Conservation (phyloP, 1,284 basidiomycete species). For the Anthracocystis walkeri region DNA sequence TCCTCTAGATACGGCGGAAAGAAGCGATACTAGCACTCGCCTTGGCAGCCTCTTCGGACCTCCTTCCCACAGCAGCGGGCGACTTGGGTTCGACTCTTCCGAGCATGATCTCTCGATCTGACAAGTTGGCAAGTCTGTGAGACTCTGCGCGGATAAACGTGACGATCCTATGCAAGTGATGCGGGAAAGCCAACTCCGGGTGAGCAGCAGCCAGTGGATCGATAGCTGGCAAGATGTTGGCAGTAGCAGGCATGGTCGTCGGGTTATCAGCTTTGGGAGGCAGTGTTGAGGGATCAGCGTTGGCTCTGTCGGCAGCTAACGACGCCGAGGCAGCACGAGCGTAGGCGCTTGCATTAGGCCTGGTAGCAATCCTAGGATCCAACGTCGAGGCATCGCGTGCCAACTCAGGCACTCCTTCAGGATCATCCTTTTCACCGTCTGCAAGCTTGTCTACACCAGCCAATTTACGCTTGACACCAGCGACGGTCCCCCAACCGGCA, state of each 20-base stretch:
- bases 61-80: constrained; percentile 8
- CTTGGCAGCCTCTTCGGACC: constrained; percentile 25
- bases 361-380: constrained; percentile 27
- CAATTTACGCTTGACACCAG: constrained; percentile 69
- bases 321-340: constrained; percentile 36
- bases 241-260: constrained; percentile 18
- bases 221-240: constrained; percentile 29
- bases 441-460: constrained; percentile 55
- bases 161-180: constrained; percentile 81
- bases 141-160: constrained; percentile 83
- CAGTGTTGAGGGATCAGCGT: constrained; percentile 22
- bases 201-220: constrained; percentile 47
- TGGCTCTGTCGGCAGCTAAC: constrained; percentile 28
- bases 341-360: constrained; percentile 40
- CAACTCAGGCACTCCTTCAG: constrained; percentile 72
- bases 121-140: constrained; percentile 77
- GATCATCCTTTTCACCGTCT: constrained; percentile 59
- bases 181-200: constrained; percentile 70
- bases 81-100: constrained; percentile 25
- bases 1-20: constrained; percentile 36
- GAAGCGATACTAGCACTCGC: constrained; percentile 44
- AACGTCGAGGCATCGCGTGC: constrained; percentile 53
- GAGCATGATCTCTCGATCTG: constrained; percentile 78
- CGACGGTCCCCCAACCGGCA: constrained; percentile 71
- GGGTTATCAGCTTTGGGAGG: constrained; percentile 28